Percentiles rank a stretch among this genome's conserved stretches.
Conservation (phyloP, 129 eudicot genomes). For the Daucus carota region DH1_v3.0 NC_030384.2:25600501-25601000, state of each 20-base stretch:
- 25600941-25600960: conserved; percentile 86
- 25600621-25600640: background rate
- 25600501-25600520: background rate
- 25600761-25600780: conserved; percentile 1
- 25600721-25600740: background rate
- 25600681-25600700: background rate
- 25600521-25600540: background rate
- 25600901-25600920: conserved; percentile 45
- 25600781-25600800: conserved; percentile 34
- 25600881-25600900: conserved; percentile 50
- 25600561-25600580: background rate
- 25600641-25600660: conserved; percentile 11
- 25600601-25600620: background rate
- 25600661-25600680: conserved; percentile 7
- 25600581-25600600: conserved; percentile 11
- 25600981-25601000: conserved; percentile 50
- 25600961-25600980: conserved; percentile 81
- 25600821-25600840: conserved; percentile 77
- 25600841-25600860: conserved; percentile 62
- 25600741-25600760: background rate
- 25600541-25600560: background rate
- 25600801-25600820: conserved; percentile 56
- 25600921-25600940: conserved; percentile 68
- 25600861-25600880: conserved; percentile 65
- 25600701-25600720: conserved; percentile 8